Conservation (phyloP, 805 yeast genomes). For the Candida arabinofermentans region DNA sequence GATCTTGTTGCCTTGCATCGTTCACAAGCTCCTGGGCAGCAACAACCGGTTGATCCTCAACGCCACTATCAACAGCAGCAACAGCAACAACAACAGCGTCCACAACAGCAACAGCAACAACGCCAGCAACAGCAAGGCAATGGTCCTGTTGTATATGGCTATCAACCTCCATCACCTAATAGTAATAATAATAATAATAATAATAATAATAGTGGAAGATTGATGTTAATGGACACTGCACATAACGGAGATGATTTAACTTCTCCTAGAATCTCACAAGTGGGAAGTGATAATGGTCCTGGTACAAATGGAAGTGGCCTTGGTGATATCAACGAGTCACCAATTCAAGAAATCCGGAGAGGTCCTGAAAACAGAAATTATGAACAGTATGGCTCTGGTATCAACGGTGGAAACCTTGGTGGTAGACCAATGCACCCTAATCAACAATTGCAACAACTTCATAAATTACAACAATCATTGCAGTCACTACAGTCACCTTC, state of each 20-base stretch:
- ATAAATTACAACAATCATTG: conserved; percentile 1
- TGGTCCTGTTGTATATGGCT: conserved; percentile 12
- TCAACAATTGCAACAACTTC: background rate
- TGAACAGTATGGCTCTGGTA: conserved; percentile 14
- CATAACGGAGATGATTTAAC: conserved; percentile 17
- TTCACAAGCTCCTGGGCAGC: conserved; percentile 1
- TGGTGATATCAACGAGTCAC: conserved; percentile 16
- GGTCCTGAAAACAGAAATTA: conserved; percentile 28
- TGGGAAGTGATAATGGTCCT: conserved; percentile 1
- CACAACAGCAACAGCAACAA: conserved; percentile 5
- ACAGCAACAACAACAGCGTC: conserved; percentile 1
- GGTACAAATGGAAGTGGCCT: conserved; percentile 4
- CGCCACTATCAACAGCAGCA: conserved; percentile 2
- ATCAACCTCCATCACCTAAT: conserved; percentile 8
- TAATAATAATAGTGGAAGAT: conserved; percentile 12
- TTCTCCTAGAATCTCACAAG: conserved; percentile 6
- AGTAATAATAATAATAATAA: conserved; percentile 8
- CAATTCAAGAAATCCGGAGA: conserved; percentile 29
- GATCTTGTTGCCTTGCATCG: conserved; percentile 14
- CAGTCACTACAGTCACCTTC: conserved; percentile 9
- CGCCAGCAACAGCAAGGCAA: conserved; percentile 6
- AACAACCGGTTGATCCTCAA: conserved; percentile 6
- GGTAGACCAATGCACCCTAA: background rate
- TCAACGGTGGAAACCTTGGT: background rate
- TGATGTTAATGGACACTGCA: conserved; percentile 29